A percentile compares a stretch with the other conserved stretches of the same genome.
Evolutionary conservation across 1,139 yeast genomes (phyloP).

Genomic region (Geotrichum candidum): DNA sequence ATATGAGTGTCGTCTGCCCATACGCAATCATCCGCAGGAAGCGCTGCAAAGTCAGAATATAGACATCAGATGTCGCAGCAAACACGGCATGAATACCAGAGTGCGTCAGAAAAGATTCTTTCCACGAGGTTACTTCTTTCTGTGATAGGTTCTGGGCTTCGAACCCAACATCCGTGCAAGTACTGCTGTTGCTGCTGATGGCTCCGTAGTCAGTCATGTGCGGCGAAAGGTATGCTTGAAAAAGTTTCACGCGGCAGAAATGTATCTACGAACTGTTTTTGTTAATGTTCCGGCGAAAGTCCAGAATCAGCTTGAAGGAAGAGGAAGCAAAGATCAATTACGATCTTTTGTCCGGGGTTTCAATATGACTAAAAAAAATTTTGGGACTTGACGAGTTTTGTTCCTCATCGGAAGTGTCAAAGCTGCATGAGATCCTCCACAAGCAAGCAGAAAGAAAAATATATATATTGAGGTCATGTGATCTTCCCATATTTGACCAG

Average conservation of each 20-base stretch:
- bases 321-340: background rate
- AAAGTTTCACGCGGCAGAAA: background rate
- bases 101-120: conserved; percentile 1
- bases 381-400: background rate
- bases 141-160: background rate
- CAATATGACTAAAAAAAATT: background rate
- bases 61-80: conserved; percentile 42
- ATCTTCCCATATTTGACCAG: too few species aligned
- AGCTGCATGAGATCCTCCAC: background rate
- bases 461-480: background rate
- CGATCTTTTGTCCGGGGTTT: too few species aligned
- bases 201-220: background rate
- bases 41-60: conserved; percentile 63
- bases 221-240: background rate
- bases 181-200: background rate
- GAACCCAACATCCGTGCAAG: background rate
- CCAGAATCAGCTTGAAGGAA: background rate
- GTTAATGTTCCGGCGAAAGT: background rate
- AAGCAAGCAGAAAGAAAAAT: background rate
- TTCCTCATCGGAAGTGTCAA: background rate
- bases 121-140: background rate
- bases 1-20: conserved; percentile 75
- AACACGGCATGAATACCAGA: conserved; percentile 15
- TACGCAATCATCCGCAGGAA: conserved; percentile 70
- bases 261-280: background rate